Evolutionary conservation across 1,284 basidiomycete genomes (phyloP).

Genomic region (Peniophora sp.): DNA sequence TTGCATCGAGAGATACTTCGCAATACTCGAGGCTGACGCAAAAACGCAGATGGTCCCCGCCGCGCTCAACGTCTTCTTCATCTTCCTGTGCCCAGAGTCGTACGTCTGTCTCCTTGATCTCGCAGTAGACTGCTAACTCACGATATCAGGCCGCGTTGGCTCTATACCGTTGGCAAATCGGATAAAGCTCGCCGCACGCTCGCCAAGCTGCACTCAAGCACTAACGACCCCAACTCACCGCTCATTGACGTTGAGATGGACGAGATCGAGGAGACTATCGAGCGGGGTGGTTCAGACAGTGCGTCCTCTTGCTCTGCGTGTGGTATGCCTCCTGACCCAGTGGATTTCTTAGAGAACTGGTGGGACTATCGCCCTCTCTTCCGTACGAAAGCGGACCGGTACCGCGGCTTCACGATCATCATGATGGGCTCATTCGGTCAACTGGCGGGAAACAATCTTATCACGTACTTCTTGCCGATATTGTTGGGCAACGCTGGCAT

Average conservation of each 20-base stretch:
- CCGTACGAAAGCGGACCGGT: conserved; percentile 33
- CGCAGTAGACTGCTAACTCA: not conserved
- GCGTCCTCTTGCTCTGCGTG: conserved; percentile 9
- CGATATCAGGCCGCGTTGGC: conserved; percentile 39
- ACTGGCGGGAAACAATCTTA: conserved; percentile 32
- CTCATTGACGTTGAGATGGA: conserved; percentile 42
- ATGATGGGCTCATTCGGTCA: conserved; percentile 40
- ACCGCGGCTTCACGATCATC: conserved; percentile 41
- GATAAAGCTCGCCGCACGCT: conserved; percentile 33
- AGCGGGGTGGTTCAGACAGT: conserved; percentile 36
- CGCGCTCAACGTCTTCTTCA: conserved; percentile 33
- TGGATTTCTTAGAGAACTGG: conserved; percentile 29
- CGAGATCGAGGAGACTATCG: conserved; percentile 44
- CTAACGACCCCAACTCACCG: conserved; percentile 38
- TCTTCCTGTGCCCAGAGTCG: conserved; percentile 43
- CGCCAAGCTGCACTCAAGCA: conserved; percentile 38
- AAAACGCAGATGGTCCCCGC: conserved; percentile 32
- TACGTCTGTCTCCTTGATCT: conserved; percentile 15
- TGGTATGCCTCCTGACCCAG: not conserved
- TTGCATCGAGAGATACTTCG: conserved; percentile 2
- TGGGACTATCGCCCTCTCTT: conserved; percentile 52
- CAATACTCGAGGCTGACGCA: not conserved
- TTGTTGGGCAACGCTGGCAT: conserved; percentile 38
- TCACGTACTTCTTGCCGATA: conserved; percentile 43
- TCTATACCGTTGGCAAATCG: conserved; percentile 33